Conservation (phyloP, 2,329 filamentous ascomycete species). For the Ascochyta viciae-villosae region DNA sequence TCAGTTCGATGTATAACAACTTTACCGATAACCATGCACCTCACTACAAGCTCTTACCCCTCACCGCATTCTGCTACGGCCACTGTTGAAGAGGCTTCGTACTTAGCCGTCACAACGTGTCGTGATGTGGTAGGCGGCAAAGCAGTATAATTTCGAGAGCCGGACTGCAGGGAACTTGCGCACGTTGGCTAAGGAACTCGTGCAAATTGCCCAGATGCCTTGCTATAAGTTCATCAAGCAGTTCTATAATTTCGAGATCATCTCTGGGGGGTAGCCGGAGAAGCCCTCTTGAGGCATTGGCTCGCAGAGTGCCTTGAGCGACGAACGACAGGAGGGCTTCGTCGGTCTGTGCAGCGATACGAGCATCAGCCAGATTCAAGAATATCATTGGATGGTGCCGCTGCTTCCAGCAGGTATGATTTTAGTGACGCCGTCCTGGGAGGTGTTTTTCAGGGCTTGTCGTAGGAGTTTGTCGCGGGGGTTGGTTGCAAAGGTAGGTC, state of each 20-base stretch:
- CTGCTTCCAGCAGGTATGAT: neutral
- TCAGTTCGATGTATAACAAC: neutral
- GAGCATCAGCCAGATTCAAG: neutral
- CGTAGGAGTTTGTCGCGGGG: slow-evolving; percentile 4
- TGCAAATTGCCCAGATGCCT: neutral
- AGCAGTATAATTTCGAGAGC: neutral
- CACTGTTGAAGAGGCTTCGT: neutral
- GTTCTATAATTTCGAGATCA: neutral
- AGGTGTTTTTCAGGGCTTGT: neutral
- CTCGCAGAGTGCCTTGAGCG: neutral
- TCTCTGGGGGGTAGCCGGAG: neutral
- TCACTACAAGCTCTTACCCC: slow-evolving; percentile 11
- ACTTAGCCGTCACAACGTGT: slow-evolving; percentile 4
- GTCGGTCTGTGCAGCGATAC: neutral
- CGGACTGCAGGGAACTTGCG: neutral
- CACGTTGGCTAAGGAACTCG: neutral
- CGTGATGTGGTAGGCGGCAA: neutral
- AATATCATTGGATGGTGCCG: neutral
- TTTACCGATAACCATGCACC: slow-evolving; percentile 3
- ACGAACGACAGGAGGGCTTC: neutral
- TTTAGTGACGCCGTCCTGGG: neutral
- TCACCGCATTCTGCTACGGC: neutral
- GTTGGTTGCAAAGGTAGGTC: slow-evolving; percentile 13
- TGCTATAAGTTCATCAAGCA: neutral
- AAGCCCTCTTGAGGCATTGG: neutral